phyloP scores from a whole-genome alignment of 208 protist species.

The Endotrypanum monterogeii region DNA sequence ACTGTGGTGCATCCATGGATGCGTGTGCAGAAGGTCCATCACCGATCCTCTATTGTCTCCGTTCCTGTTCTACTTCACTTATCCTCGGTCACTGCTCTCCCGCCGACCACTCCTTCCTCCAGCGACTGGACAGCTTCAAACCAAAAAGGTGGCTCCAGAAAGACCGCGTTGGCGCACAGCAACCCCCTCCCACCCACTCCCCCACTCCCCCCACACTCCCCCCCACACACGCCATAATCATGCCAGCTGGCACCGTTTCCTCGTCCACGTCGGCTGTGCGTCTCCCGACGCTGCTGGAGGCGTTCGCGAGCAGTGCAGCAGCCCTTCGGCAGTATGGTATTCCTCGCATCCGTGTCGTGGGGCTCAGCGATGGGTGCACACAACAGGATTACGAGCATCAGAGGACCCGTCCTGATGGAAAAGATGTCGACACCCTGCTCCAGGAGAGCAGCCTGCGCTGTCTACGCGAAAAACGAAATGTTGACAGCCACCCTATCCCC shows the following conservation, averaged over 20 bases:
- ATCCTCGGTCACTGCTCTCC: not conserved
- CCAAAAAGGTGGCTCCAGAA: not conserved
- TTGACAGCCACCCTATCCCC: slow-evolving; percentile 19
- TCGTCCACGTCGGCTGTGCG: not conserved
- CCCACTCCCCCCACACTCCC: not conserved
- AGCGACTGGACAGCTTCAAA: not conserved
- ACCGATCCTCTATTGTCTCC: not conserved
- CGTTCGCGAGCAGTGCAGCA: slow-evolving; percentile 62
- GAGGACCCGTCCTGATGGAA: slow-evolving; percentile 17
- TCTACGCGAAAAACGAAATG: slow-evolving; percentile 5
- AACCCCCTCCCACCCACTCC: not conserved
- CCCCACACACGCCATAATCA: not conserved
- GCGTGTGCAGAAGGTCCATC: not conserved
- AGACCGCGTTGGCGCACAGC: too few relatives aligned
- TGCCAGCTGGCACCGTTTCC: not conserved
- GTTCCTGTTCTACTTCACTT: not conserved
- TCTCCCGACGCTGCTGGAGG: slow-evolving; percentile 51
- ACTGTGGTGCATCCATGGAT: not conserved
- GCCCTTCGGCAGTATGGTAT: slow-evolving; percentile 72
- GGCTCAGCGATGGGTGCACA: slow-evolving; percentile 51
- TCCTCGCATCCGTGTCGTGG: slow-evolving; percentile 69
- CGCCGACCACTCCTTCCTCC: not conserved
- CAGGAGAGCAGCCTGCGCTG: slow-evolving; percentile 27
- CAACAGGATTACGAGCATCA: slow-evolving; percentile 18
- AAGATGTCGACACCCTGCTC: slow-evolving; percentile 33